Evolutionary conservation across 2,329 filamentous ascomycete species (phyloP), one percentile per base, ranked within the genome.

Genomic region (Diaporthe velutina): DNA sequence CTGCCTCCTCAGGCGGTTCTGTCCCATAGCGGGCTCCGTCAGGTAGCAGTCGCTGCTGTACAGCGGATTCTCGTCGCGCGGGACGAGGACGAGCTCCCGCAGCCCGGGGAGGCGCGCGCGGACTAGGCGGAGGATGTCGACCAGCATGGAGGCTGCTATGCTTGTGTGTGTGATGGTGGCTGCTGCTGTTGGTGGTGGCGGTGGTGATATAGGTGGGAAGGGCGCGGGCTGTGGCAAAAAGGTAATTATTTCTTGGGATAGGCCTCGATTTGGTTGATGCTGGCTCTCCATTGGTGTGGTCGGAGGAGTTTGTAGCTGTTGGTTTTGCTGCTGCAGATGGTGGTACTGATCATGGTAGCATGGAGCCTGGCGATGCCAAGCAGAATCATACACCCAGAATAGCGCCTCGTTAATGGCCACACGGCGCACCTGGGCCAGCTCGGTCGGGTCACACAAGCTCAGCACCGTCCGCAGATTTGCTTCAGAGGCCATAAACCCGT

Each of bases 391-490:
- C 3, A 82, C 78, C 73, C 77, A 78, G 75, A 88, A 85, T 28
- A 89, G 79, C 4, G 81, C 81, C 75, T 88, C 87, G 77, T 84
- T 87, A 71, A 89, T 80, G 45, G 87, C 87, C 30, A 88, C 78
- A 15, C 84, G 83, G 45, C 82, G 82, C 25, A 89, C 83, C 15
- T 77, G 73, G 12, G 82, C 82, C 60, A 88, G 81, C 75, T 89
- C 85, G 13, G 78, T 78, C 8, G 82, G 83, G 57, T 82, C 81
- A 76, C 83, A 85, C 78, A 88, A 81, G 70, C 83, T 79, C 80
- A 88, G 82, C 77, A 84, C 84, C 19, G 85, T 86, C 68, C 83
- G 82, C 73, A 89, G 85, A 76, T 88, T 84, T 8, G 86, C 82
- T 73, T 85, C 83, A 68, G 86, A 83, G 28, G 84, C 85, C 83